Conservation (phyloP, 139 green algal species). For the Tetraselmis chui region DNA sequence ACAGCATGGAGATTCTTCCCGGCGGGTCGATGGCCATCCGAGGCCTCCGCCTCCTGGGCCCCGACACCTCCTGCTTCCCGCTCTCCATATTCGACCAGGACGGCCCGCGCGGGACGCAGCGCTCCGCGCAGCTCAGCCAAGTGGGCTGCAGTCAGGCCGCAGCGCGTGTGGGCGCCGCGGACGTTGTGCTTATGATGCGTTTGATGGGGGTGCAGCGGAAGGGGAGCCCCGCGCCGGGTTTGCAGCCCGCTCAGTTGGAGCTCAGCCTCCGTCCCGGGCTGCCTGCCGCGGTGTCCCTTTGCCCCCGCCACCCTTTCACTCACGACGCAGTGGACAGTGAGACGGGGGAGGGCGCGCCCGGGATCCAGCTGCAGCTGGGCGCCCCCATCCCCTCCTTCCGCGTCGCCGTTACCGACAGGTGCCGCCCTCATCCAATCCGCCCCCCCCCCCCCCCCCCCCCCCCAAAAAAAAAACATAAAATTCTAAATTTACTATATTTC, state of each 20-base stretch:
- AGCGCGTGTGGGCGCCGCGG: not conserved
- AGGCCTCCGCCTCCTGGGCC: not conserved
- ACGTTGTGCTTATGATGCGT: not conserved
- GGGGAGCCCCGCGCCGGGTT: no score
- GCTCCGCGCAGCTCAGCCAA: not conserved
- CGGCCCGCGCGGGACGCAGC: no score
- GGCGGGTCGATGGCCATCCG: not conserved
- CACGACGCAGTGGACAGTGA: not conserved
- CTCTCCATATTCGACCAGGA: not conserved
- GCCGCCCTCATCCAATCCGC: no score
- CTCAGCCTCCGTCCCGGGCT: not conserved
- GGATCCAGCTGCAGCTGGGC: not conserved
- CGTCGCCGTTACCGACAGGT: not conserved
- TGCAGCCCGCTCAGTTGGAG: not conserved
- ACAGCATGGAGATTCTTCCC: not conserved
- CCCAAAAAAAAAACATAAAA: no score
- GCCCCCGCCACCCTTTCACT: not conserved
- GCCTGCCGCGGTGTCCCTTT: not conserved
- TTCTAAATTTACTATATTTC: no score
- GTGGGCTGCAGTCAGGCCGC: not conserved
- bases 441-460: no score
- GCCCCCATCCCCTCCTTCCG: not conserved
- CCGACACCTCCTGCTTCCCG: not conserved
- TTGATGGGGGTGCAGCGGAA: not conserved
- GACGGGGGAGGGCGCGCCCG: not conserved